Conservation (phyloP, 352 stramenopile genomes). For the Phytophthora melonis region DNA sequence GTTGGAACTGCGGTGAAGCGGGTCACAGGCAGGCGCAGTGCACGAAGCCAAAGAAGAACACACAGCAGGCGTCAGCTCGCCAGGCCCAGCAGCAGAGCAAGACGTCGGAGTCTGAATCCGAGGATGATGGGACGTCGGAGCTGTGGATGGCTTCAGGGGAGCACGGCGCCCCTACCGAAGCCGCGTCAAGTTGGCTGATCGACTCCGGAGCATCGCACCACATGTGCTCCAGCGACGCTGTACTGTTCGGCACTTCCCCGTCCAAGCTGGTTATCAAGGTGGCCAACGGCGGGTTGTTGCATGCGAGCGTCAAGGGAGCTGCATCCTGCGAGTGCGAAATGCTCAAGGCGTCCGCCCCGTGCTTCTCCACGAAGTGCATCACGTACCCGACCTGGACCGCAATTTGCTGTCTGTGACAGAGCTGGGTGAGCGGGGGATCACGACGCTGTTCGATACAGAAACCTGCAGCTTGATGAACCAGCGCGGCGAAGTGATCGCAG, state of each 20-base stretch:
- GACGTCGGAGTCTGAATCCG: not conserved
- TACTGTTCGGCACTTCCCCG: not conserved
- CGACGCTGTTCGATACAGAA: conserved; percentile 4
- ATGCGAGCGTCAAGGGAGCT: not conserved
- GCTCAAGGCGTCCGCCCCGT: not conserved
- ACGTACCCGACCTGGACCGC: not conserved
- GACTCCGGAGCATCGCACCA: conserved; percentile 3
- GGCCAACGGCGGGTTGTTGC: conserved; percentile 6
- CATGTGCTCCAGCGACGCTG: too few relatives aligned
- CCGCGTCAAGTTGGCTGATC: not conserved
- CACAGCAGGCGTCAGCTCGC: not conserved
- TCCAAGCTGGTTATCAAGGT: conserved; percentile 5
- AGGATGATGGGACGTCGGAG: not conserved
- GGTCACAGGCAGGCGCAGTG: not conserved
- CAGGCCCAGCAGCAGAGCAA: not conserved
- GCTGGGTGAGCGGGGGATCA: conserved; percentile 3
- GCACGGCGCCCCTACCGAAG: not conserved
- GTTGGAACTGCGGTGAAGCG: not conserved
- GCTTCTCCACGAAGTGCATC: conserved; percentile 7
- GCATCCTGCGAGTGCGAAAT: not conserved
- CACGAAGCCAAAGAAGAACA: not conserved
- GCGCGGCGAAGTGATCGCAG: not conserved
- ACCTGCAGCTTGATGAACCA: not conserved
- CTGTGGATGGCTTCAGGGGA: not conserved
- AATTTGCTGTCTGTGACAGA: conserved; percentile 12